These are phyloP conservation scores for Erythrobasidium hasegawianum DNA, from an alignment of 1,284 basidiomycete genomes.

Conservation along the genomic window DNA sequence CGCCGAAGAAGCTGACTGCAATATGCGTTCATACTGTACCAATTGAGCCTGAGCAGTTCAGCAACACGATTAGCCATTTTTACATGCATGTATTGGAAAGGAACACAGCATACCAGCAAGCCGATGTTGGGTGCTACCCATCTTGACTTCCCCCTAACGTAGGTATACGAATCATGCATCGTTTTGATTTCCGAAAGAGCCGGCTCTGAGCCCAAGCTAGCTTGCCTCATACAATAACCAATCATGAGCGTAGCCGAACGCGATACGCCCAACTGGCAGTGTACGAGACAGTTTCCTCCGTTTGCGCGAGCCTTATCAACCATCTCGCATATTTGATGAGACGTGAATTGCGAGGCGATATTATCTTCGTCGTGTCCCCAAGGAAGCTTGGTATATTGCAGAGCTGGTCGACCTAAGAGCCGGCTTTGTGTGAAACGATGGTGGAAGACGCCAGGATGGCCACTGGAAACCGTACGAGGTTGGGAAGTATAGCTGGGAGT, in stretches of 20 bases:
- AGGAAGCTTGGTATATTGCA: constrained; percentile 85
- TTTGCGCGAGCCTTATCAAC: constrained; percentile 69
- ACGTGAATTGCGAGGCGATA: constrained; percentile 56
- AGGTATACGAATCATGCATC: constrained; percentile 90
- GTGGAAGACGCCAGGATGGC: constrained; percentile 25
- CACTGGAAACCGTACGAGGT: constrained; percentile 46
- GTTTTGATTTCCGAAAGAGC: constrained; percentile 51
- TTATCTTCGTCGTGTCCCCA: constrained; percentile 94
- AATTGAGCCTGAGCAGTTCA: constrained; percentile 20
- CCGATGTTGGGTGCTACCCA: constrained; percentile 56
- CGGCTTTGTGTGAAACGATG: constrained; percentile 52
- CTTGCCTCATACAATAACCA: constrained; percentile 90
- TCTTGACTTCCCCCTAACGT: constrained; percentile 80
- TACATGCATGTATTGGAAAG: no score
- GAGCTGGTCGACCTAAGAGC: constrained; percentile 63
- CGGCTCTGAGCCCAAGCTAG: constrained; percentile 60
- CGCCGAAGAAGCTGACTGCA: neutral
- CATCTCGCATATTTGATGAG: constrained; percentile 57
- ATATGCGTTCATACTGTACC: constrained; percentile 25
- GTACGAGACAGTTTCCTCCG: constrained; percentile 75
- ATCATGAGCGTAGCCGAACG: constrained; percentile 89
- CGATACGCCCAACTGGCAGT: constrained; percentile 95
- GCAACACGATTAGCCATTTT: neutral
- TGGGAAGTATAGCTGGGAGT: neutral
- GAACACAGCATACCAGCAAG: constrained; percentile 12